Base-by-base conservation (phyloP, 73 alveolate species). In the Paramecium tetraurelia region DNA sequence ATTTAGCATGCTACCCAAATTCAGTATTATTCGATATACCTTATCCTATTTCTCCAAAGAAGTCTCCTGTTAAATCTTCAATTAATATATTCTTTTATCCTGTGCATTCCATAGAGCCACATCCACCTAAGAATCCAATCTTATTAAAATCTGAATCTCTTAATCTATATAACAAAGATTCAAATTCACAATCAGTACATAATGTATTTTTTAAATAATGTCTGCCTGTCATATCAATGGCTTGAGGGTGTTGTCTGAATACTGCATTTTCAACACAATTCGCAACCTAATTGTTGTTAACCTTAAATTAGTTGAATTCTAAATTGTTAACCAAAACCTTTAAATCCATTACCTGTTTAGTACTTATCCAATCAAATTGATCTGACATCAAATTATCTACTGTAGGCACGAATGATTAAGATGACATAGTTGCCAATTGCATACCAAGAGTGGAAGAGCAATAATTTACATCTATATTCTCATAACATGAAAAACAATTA, bases 31-130 rank as follows among this genome's bases (percentile, higher is more conserved):
- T 77, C 1, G 80, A 20, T 22, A 77, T 58, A 2, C 88, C 88
- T 21, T 18, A 18, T 20, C 88, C 86, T 2, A 33, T 31, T 33
- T 33, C 38, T 36, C 87, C 87, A 77, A 86, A 86, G 58, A 86
- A 43, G 3, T 20, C 58, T 38, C 93, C 93, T n/a, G 63, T 53
- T 35, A 21, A 86, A 86, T 86, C 93, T 38, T 63, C 93, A 1
- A 63, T 68, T 53, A 86, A 76, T 38, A 63, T 83, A 63, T 86
- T 86, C 27, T 59, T 58, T 41, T 57, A 57, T 40, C 93, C 93
- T 33, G 93, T 86, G 36, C 93, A 86, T 16, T 36, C 36, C 59
- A 86, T 59, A 10, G 85, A 48, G 36, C 93, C 93, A 86, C 93
- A 86, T 9, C 93, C 93, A 59, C 93, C 93, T 40, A 21, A 68